A percentile compares a stretch with the other conserved stretches of the same genome.
These are phyloP conservation scores for Penicillium sp. DNA, from an alignment of 2,329 filamentous ascomycete species.

Conservation along the genomic window DNA sequence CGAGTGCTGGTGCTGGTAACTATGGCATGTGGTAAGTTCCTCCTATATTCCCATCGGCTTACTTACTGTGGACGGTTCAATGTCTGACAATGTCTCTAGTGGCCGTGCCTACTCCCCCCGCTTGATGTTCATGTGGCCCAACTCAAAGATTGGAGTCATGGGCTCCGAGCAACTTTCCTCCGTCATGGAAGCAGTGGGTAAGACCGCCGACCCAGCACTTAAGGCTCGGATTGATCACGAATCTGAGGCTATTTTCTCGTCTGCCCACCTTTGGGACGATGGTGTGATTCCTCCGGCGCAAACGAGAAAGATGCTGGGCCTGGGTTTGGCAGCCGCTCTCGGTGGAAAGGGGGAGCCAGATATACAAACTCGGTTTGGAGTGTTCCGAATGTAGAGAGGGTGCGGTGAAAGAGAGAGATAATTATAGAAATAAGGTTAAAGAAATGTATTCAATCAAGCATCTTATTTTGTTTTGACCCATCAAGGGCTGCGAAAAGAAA, in stretches of 20 bases:
- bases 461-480: slow-evolving; percentile 1
- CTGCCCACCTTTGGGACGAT: slow-evolving; percentile 88
- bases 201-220: slow-evolving; percentile 75
- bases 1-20: slow-evolving; percentile 90
- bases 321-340: slow-evolving; percentile 72
- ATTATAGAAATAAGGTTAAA: slow-evolving; percentile 7
- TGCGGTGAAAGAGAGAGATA: background rate
- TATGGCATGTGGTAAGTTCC: slow-evolving; percentile 84
- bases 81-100: slow-evolving; percentile 42
- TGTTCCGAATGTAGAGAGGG: slow-evolving; percentile 72
- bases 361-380: slow-evolving; percentile 69
- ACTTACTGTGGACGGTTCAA: background rate
- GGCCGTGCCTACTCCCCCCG: slow-evolving; percentile 89
- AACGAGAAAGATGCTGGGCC: slow-evolving; percentile 69
- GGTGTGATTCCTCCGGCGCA: slow-evolving; percentile 78
- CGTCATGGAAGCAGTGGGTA: slow-evolving; percentile 94
- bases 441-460: slow-evolving; percentile 11
- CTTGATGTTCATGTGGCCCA: slow-evolving; percentile 97
- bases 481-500: background rate
- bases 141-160: slow-evolving; percentile 96
- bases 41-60: background rate
- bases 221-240: slow-evolving; percentile 85
- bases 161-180: slow-evolving; percentile 85
- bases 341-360: slow-evolving; percentile 64
- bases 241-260: slow-evolving; percentile 85